phyloP scores from a whole-genome alignment of 2,329 filamentous ascomycete genomes.

The Alternaria infectoria region DNA sequence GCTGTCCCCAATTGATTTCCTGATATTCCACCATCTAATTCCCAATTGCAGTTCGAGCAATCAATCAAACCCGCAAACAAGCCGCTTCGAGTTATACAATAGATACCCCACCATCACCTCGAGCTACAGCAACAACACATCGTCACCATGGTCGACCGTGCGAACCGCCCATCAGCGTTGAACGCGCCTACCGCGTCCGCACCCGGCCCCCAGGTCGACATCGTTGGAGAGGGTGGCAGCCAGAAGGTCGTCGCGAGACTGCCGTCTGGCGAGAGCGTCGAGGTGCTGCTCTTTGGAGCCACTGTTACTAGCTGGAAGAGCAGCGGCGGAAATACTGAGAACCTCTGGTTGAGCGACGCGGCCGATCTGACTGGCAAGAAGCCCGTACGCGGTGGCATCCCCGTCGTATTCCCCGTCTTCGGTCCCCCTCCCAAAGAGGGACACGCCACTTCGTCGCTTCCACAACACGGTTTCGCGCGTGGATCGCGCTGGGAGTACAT shows the following conservation, averaged over 20 bases:
- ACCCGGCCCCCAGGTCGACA: slow-evolving; percentile 71
- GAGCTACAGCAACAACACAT: slow-evolving; percentile 8
- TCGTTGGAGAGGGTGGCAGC: slow-evolving; percentile 75
- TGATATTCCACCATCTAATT: neutral
- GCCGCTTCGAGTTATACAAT: neutral
- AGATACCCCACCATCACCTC: slow-evolving; percentile 8
- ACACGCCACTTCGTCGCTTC: slow-evolving; percentile 77
- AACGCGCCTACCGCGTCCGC: slow-evolving; percentile 66
- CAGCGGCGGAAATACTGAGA: slow-evolving; percentile 72
- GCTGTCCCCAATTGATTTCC: neutral
- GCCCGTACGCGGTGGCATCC: slow-evolving; percentile 88
- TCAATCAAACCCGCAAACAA: neutral
- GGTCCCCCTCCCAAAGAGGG: slow-evolving; percentile 75
- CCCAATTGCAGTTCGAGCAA: slow-evolving; percentile 1
- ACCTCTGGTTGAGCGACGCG: slow-evolving; percentile 82
- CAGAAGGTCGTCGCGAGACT: slow-evolving; percentile 78
- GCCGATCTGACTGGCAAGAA: slow-evolving; percentile 86
- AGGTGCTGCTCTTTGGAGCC: slow-evolving; percentile 87
- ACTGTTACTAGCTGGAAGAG: slow-evolving; percentile 95
- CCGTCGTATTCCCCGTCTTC: slow-evolving; percentile 93
- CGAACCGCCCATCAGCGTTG: slow-evolving; percentile 80
- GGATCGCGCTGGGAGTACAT: slow-evolving; percentile 92
- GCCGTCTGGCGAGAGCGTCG: slow-evolving; percentile 84
- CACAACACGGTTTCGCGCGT: slow-evolving; percentile 95
- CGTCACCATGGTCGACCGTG: slow-evolving; percentile 74